These are phyloP conservation scores for Lenwebbia sp. DNA, from an alignment of 345 rosid genomes.

Conservation along the genomic window DNA sequence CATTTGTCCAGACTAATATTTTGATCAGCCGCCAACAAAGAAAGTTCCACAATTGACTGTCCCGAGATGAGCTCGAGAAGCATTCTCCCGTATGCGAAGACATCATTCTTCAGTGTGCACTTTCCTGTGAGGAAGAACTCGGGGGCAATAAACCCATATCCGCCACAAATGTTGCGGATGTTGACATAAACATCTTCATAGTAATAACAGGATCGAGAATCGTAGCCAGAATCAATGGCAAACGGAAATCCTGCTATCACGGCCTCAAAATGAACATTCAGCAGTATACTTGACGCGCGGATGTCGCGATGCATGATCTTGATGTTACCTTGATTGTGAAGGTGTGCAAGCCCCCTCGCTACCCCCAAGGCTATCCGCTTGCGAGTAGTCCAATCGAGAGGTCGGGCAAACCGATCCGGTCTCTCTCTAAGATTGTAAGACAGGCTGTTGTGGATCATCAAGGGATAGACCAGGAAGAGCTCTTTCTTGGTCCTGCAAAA, in stretches of 20 bases:
- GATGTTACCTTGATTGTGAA: not conserved
- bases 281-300: not conserved
- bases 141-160: not conserved
- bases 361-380: not conserved
- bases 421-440: not conserved
- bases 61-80: too few species aligned
- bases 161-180: rapidly evolving
- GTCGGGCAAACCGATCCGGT: not conserved
- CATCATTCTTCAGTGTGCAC: not conserved
- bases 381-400: not conserved
- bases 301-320: not conserved
- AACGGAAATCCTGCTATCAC: not conserved
- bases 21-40: too few species aligned
- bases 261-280: not conserved
- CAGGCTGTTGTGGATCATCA: not conserved
- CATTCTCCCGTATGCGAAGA: too few species aligned
- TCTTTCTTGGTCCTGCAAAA: not conserved
- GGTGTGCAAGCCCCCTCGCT: not conserved
- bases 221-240: too few species aligned
- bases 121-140: not conserved
- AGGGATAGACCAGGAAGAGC: not conserved
- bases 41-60: too few species aligned
- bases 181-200: too few species aligned
- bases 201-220: too few species aligned
- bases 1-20: too few species aligned